These are phyloP conservation scores for Apiospora rasikravindrae DNA, from an alignment of 2,329 filamentous ascomycete genomes.

Conservation along the genomic window DNA sequence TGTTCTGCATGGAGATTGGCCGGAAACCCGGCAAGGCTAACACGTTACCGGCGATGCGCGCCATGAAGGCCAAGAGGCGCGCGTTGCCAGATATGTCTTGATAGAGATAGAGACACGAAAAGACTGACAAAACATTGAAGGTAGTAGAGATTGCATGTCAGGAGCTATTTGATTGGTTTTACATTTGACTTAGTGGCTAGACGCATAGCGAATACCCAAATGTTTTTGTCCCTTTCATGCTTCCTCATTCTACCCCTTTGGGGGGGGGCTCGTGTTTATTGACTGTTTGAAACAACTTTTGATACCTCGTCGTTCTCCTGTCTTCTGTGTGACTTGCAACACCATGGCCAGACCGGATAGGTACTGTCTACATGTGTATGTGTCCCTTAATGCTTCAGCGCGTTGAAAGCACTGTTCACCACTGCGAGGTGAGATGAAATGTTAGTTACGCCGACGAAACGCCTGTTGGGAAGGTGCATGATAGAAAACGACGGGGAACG, in stretches of 20 bases:
- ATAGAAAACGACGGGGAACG: neutral
- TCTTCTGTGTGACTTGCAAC: neutral
- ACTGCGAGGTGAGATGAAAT: neutral
- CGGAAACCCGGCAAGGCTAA: conserved; percentile 69
- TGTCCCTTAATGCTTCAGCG: neutral
- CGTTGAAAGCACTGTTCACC: neutral
- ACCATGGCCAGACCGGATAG: neutral
- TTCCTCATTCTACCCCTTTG: neutral
- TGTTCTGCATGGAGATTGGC: conserved; percentile 88
- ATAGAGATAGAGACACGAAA: neutral
- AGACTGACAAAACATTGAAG: neutral
- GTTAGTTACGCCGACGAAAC: neutral
- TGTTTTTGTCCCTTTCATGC: neutral
- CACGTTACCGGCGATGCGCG: conserved; percentile 63
- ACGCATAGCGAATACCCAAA: conserved; percentile 21
- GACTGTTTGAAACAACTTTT: neutral
- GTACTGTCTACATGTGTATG: neutral
- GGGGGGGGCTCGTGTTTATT: neutral
- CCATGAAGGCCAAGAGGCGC: conserved; percentile 57
- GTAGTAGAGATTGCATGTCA: neutral
- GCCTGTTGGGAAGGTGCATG: neutral
- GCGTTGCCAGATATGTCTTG: conserved; percentile 25
- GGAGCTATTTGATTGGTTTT: neutral
- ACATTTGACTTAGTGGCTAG: neutral
- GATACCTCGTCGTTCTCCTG: neutral